Base-by-base conservation (phyloP, 129 eudicot species). In the Lactuca sativa region DNA sequence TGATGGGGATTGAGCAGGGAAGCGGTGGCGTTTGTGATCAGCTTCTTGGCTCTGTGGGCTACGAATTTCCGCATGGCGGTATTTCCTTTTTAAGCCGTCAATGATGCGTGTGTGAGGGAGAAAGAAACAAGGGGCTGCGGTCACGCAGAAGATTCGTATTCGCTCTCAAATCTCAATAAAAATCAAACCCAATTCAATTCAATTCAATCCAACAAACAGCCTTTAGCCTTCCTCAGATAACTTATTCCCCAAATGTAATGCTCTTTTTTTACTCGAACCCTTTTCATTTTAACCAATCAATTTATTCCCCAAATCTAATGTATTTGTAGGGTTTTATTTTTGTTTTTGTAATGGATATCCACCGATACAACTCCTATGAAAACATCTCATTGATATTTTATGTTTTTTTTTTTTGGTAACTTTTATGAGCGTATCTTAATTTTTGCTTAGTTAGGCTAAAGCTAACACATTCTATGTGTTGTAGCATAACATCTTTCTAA, bases 41-140 rank as follows among this genome's bases (percentile, higher is more conserved):
- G 52, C 62, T 38, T 53, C 67, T 72, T 86, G 75, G 84, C 41
- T 64, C 67, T 86, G 41, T 84, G 82, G 25, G 89, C 83, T 74
- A 83, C 91, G 75, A 86, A 88, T 88, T 82, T 86, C 84, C 96
- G 89, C 97, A 92, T 89, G 40, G 44, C 67, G 74, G 61, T 58
- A 49, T 31, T 33, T n/a, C n/a, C 18, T 13, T 66, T 57, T 75
- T 66, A 66, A 31, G 66, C 51, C 51, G 73, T 58, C 16, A 9
- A 11, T 76, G 77, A 0, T 55, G 4, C 32, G 63, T 38, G 40
- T 55, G 15, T 62, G 47, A 31, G 8, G 1, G 41, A 36, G 53
- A 12, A 13, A 44, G 15, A 7, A 2, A 12, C 4, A 31, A 17
- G 16, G 57, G 8, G 71, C 30, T 25, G 30, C 18, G 16, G 66